Base-by-base conservation (phyloP, 495 filamentous ascomycete genomes). In the Recurvomyces mirabilis region DNA sequence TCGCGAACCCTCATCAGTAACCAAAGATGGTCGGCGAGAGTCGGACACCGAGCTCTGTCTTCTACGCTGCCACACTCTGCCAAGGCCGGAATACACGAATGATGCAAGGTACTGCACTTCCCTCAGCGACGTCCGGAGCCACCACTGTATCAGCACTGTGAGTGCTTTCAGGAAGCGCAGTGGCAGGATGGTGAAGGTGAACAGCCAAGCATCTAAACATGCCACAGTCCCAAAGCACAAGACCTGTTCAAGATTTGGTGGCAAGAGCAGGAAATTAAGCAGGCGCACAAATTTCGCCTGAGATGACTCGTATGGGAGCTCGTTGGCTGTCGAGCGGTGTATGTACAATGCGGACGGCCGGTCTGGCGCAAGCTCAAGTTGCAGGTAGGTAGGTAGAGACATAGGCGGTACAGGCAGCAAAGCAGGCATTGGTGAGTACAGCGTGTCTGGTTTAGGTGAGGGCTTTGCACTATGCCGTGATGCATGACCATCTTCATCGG, bases 201-300 rank as follows among this genome's bases (percentile, higher is more conserved):
- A 87, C 4, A 96, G 71, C 91, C 89, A 99, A n/a, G 87, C 81
- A 66, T 99, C 91, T 23, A 96, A 67, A 61, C 91, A 96, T 22
- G 89, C 85, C 18, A 95, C 57, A 9, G 81, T 75, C 5, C 91
- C 91, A 65, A 99, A 96, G 53, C 74, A 77, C 15, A 99, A 70
- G 1, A 86, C 74, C 42, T 80, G 75, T 63, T 99, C 91, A n/a
- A 99, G 66, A 39, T 78, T 79, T 6, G 73, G 76, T 6, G 89
- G 86, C 4, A 96, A 67, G 15, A 85, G 63, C 6, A 96, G 65
- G 60, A 94, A 89, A 58, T 96, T 94, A 45, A 81, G 68, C n/a
- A 99, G 69, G 35, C 91, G 77, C 57, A 96, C 87, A 41, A 96
- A 79, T 56, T 94, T 95, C 53, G 94, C 72, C n/a, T 80, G 79